These are phyloP conservation scores for Cynanchum wilfordii DNA, from an alignment of 257 asterid species.

Conservation along the genomic window DNA sequence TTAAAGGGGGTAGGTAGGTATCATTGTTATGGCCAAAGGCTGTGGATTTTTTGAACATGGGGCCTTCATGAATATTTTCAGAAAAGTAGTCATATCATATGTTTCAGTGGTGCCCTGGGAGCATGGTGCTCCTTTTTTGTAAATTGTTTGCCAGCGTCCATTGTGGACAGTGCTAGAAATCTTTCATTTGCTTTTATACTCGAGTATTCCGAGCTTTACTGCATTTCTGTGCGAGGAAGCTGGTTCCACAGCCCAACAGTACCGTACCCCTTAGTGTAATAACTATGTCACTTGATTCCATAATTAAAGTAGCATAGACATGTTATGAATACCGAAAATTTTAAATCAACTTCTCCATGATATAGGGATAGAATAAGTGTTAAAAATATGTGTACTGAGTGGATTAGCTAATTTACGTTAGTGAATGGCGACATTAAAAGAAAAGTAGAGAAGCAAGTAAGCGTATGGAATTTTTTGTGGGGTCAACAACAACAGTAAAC, in stretches of 20 bases:
- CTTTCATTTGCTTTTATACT: not conserved
- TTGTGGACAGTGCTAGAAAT: not conserved
- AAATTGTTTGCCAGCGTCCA: not conserved
- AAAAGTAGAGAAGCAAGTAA: too few species aligned
- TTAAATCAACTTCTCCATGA: too few species aligned
- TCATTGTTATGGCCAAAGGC: constrained; percentile 76
- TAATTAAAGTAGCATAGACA: not conserved
- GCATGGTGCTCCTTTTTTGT: not conserved
- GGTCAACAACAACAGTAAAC: too few species aligned
- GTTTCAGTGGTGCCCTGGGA: constrained; percentile 10
- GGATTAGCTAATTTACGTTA: too few species aligned
- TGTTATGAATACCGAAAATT: not conserved
- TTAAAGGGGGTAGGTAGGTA: constrained; percentile 36
- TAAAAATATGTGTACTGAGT: too few species aligned
- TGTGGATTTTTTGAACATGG: constrained; percentile 46
- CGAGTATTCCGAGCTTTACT: not conserved
- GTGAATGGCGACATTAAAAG: too few species aligned
- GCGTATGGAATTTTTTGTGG: too few species aligned
- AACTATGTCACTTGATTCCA: not conserved
- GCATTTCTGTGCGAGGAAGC: not conserved
- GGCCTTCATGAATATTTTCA: constrained; percentile 10
- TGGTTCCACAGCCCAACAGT: not conserved
- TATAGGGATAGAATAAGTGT: too few species aligned
- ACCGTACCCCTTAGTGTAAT: not conserved
- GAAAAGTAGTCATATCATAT: not conserved